Conservation (phyloP, 1,284 basidiomycete species). For the Tylopilus sp. region DNA sequence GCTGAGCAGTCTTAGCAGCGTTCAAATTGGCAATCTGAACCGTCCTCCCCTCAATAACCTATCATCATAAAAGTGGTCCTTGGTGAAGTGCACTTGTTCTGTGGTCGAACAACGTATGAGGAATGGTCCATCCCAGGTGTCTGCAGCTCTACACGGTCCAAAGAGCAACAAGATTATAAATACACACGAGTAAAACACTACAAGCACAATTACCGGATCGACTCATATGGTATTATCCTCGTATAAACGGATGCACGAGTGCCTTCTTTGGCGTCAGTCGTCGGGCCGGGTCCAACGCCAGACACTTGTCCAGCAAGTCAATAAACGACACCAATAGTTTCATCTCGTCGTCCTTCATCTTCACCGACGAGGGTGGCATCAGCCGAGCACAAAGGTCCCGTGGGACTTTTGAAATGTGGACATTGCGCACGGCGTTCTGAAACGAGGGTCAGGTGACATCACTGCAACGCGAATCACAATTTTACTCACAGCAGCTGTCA, state of each 20-base stretch:
- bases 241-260: conserved; percentile 88
- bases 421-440: conserved; percentile 86
- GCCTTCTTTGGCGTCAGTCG: conserved; percentile 87
- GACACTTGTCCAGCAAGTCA: conserved; percentile 93
- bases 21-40: no score
- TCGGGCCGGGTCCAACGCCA: conserved; percentile 90
- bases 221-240: conserved; percentile 57
- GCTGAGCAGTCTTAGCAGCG: no score
- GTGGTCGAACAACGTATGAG: not conserved
- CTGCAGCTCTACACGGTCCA: no score
- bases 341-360: conserved; percentile 90
- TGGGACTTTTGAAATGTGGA: conserved; percentile 87
- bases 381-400: conserved; percentile 87
- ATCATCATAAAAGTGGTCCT: no score
- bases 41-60: no score
- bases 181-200: conserved; percentile 36
- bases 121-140: not conserved
- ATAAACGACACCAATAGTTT: conserved; percentile 88
- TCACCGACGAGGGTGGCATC: conserved; percentile 81
- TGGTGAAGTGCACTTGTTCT: no score
- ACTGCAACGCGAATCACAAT: conserved; percentile 9
- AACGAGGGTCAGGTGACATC: conserved; percentile 31
- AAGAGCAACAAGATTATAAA: conserved; percentile 31
- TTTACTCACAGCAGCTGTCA: conserved; percentile 81
- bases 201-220: conserved; percentile 23